phyloP scores from a whole-genome alignment of 2,329 filamentous ascomycete genomes.

The Fusarium agapanthi region DNA sequence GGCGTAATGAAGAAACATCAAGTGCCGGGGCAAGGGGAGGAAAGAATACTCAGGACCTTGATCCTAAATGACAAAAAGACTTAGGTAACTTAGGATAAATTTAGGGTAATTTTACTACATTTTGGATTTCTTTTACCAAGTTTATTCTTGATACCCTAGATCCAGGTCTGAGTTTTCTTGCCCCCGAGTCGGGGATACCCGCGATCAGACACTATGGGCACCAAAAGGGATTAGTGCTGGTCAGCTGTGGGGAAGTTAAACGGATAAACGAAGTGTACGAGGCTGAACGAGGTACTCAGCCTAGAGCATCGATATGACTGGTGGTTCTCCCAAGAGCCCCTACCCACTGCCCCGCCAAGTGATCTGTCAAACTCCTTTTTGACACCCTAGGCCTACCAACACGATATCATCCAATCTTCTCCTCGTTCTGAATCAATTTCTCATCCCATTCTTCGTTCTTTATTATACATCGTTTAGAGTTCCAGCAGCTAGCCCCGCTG shows the following conservation, averaged over 20 bases:
- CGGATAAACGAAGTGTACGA: not conserved
- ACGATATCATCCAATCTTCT: not conserved
- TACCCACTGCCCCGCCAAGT: not conserved
- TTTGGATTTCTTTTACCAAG: too few species aligned
- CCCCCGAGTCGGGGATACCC: too few species aligned
- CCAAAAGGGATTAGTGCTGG: not conserved
- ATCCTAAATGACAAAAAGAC: too few species aligned
- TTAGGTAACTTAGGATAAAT: too few species aligned
- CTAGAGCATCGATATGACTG: not conserved
- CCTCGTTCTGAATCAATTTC: not conserved
- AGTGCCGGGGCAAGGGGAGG: too few species aligned
- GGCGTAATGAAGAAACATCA: not conserved
- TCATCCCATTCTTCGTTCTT: not conserved
- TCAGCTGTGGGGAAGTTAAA: not conserved
- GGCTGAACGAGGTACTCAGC: not conserved
- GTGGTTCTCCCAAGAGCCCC: not conserved
- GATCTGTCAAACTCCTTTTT: not conserved
- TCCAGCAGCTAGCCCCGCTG: rapidly evolving
- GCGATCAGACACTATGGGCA: rapidly evolving
- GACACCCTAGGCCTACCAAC: rapidly evolving
- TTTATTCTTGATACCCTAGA: too few species aligned
- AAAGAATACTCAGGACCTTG: too few species aligned
- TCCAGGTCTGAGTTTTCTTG: too few species aligned
- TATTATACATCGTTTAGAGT: rapidly evolving
- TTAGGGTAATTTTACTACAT: too few species aligned